Base-by-base conservation (phyloP, 306 rosid species). In the Clitoria ternatea region DNA sequence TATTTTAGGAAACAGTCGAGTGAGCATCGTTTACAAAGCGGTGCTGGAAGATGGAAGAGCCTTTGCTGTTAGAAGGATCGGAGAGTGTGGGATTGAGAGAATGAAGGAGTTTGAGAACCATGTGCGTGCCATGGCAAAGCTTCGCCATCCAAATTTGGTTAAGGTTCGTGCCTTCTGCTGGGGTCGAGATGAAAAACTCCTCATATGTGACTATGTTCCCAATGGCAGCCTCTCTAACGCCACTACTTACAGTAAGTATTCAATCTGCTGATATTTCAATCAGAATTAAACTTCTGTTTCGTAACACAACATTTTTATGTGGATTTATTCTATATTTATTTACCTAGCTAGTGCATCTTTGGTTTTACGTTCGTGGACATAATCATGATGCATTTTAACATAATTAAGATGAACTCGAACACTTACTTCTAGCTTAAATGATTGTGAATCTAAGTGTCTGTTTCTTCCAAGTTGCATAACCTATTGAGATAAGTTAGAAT, bases 21-120 rank as follows among this genome's bases (percentile, higher is more conserved):
- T 56, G 6, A 89, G 91, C 82, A 94, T 90, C 6, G 92, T 94
- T 59, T 94, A 94, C 85, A 90, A 85, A 70, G 99, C 99, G 0
- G 89, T 94, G 79, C 69, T 91, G 4, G 91, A 87, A 7, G 92
- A 94, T 64, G 96, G 92, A 8, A 85, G 91, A 32, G 82, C 83
- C 5, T 77, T 89, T 18, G 99, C 92, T 3, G 96, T 94, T 50
- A 78, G 97, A 72, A 85, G 99, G 33, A 91, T 94, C 1, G 99
- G 92, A 3, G 89, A 84, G 60, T 74, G 89, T 59, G 77, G 79
- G 17, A 69, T 82, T 36, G 82, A 85, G 82, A 91, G 61, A 67
- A 80, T 62, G 90, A 89, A 74, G 80, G 97, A 94, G 0, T 94
- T 94, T 5, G 96, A 94, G 82, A 83, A 55, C 54, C 90, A 86